Percentiles rank a stretch among this genome's conserved stretches.
Evolutionary conservation across 257 asterid species (phyloP).

Genomic region (Nicotiana paniculata): DNA sequence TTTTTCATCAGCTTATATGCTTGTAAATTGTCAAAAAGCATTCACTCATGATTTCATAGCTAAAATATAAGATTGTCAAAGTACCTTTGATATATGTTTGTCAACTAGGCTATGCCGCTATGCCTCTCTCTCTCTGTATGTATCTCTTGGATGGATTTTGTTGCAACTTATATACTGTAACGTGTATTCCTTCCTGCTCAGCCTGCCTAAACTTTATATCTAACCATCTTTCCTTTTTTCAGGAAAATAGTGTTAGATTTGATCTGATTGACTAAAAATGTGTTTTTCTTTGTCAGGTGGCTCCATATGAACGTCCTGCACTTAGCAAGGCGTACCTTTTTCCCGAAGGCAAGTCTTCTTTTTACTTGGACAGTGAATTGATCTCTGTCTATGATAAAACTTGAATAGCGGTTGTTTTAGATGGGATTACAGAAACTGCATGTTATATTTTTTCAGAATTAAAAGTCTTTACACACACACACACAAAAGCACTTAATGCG

Average conservation of each 20-base stretch:
- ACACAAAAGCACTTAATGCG: background rate
- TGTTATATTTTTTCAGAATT: background rate
- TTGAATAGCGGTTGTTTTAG: background rate
- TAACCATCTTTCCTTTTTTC: background rate
- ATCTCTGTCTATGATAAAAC: background rate
- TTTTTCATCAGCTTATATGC: background rate
- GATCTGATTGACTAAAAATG: slow-evolving; percentile 1
- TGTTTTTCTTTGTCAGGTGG: slow-evolving; percentile 52
- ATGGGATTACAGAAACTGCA: background rate
- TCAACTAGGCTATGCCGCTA: background rate
- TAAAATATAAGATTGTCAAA: background rate
- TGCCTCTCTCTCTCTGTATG: background rate
- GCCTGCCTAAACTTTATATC: background rate
- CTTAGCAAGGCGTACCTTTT: slow-evolving; percentile 92
- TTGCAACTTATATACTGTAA: background rate
- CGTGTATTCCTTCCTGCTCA: background rate
- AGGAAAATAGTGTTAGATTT: background rate
- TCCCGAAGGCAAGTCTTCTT: slow-evolving; percentile 72
- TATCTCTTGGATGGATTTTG: background rate
- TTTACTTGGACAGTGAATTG: background rate
- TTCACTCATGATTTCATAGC: background rate
- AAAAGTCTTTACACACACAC: background rate
- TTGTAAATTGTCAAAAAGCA: background rate
- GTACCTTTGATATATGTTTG: background rate
- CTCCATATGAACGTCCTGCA: slow-evolving; percentile 99